Base-by-base conservation (phyloP, 495 filamentous ascomycete genomes). In the Hypomontagnella submonticulosa region DNA sequence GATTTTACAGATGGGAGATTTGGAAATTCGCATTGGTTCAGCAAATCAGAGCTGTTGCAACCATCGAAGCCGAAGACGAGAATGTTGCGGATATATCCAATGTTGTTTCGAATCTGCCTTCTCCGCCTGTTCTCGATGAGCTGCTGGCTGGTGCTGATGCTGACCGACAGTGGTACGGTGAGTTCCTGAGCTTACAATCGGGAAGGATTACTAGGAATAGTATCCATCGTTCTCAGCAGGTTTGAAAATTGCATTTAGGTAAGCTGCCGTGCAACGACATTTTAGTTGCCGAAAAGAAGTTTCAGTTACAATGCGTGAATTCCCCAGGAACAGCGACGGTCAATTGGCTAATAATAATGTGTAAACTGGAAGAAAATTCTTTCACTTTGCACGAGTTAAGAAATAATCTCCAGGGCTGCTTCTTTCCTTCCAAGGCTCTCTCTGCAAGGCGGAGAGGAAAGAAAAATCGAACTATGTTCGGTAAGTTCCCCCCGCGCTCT, bases 211-310 rank as follows among this genome's bases (percentile, higher is more conserved):
- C 58, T 61, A 54, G 41, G 46, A 49, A 47, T 34, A 38, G 61
- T n/a, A 64, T 53, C n/a, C n/a, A n/a, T n/a, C n/a, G n/a, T n/a
- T n/a, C n/a, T n/a, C n/a, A n/a, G n/a, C n/a, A n/a, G n/a, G n/a
- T 6, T 27, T 27, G 23, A 27, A 27, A 27, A 27, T 27, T 27
- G 23, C 44, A 13, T 13, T 43, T 16, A 61, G 19, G 40, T 57
- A 57, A 67, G 47, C 57, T 67, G 46, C 15, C 32, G 64, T 67
- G 57, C 23, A 49, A 67, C 52, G 33, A 48, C 47, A 53, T 48
- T 42, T 37, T 20, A 57, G 52, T 32, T 57, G 47, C 57, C 57
- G 57, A 54, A 62, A 20, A 61, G 62, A 16, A 41, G n/a, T 20
- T 56, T 23, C n/a, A 42, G 38, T 27, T 67, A 52, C 46, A 57